phyloP scores from a whole-genome alignment of 140 eudicot genomes.

The Cichorium intybus region DNA sequence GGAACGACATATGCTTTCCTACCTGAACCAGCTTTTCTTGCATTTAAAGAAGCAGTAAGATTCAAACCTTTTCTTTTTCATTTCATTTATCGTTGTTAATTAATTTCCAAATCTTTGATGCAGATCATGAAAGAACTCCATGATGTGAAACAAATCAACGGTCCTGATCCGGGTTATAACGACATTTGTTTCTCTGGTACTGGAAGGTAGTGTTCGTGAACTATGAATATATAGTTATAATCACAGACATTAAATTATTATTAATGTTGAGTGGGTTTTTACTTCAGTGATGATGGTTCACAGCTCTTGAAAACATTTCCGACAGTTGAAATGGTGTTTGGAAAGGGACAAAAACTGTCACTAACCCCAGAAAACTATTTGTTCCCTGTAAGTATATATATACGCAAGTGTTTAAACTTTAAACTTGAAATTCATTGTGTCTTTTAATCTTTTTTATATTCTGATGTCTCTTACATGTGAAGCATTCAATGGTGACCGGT shows the following conservation, averaged over 20 bases:
- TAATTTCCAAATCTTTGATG: slow-evolving; percentile 13
- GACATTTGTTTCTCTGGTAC: slow-evolving; percentile 98
- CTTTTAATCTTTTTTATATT: not conserved
- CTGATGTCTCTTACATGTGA: slow-evolving; percentile 11
- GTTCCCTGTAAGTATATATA: slow-evolving; percentile 57
- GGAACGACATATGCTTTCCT: slow-evolving; percentile 97
- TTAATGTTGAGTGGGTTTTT: slow-evolving; percentile 17
- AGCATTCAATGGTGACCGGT: slow-evolving; percentile 92
- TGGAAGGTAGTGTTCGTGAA: slow-evolving; percentile 86
- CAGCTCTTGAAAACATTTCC: slow-evolving; percentile 71
- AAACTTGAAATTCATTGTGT: not conserved
- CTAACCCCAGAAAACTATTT: slow-evolving; percentile 92
- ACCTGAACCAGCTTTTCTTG: slow-evolving; percentile 84
- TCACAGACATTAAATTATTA: not conserved
- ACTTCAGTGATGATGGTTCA: slow-evolving; percentile 54
- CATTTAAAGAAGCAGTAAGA: slow-evolving; percentile 87
- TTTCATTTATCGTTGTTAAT: not conserved
- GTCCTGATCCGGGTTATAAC: slow-evolving; percentile 92
- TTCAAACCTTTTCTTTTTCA: not conserved
- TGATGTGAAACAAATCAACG: slow-evolving; percentile 59
- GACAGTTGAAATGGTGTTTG: slow-evolving; percentile 83
- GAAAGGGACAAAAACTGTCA: slow-evolving; percentile 64
- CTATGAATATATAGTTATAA: no score
- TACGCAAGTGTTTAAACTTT: no score
- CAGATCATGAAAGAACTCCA: slow-evolving; percentile 69